A percentile compares a stretch with the other conserved stretches of the same genome.
These are phyloP conservation scores for Emericellopsis atlantica DNA, from an alignment of 2,329 filamentous ascomycete genomes.

Conservation along the genomic window DNA sequence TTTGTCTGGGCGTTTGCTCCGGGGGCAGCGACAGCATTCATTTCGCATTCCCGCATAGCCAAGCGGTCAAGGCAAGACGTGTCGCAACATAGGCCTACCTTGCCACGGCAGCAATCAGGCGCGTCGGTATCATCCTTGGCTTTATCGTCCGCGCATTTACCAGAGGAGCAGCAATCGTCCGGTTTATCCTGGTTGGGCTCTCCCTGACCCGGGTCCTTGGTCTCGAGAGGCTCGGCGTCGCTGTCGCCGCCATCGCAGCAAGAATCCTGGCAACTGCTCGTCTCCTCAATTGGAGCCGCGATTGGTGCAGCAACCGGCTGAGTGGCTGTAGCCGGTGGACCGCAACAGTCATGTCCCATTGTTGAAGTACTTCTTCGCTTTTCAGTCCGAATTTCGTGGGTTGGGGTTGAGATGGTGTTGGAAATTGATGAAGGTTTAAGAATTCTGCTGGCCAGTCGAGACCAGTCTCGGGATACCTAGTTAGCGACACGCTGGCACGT, in stretches of 20 bases:
- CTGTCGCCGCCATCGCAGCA: constrained; percentile 1
- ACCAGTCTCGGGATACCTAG: too few relatives aligned
- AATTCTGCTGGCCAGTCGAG: too few relatives aligned
- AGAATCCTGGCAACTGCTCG: neutral
- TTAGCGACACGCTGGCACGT: too few relatives aligned
- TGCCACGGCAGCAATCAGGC: constrained; percentile 27
- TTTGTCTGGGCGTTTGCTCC: neutral
- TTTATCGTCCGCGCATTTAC: too few relatives aligned
- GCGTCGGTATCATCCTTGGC: too few relatives aligned
- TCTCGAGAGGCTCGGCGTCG: neutral
- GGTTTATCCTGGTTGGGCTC: constrained; percentile 1
- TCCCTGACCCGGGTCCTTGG: neutral
- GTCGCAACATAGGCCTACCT: constrained; percentile 26
- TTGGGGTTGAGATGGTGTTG: too few relatives aligned
- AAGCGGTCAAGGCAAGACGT: constrained; percentile 27
- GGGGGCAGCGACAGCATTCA: constrained; percentile 1
- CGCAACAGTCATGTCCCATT: constrained; percentile 5
- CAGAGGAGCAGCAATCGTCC: neutral
- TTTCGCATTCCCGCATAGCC: constrained; percentile 26
- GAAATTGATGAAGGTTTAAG: too few relatives aligned
- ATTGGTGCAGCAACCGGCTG: constrained; percentile 1
- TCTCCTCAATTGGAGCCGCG: neutral
- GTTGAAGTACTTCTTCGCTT: neutral
- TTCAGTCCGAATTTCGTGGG: constrained; percentile 1
- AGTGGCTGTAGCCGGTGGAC: constrained; percentile 2